These are phyloP conservation scores for Leccinum fibrillosum DNA, from an alignment of 768 basidiomycete species.

Conservation along the genomic window DNA sequence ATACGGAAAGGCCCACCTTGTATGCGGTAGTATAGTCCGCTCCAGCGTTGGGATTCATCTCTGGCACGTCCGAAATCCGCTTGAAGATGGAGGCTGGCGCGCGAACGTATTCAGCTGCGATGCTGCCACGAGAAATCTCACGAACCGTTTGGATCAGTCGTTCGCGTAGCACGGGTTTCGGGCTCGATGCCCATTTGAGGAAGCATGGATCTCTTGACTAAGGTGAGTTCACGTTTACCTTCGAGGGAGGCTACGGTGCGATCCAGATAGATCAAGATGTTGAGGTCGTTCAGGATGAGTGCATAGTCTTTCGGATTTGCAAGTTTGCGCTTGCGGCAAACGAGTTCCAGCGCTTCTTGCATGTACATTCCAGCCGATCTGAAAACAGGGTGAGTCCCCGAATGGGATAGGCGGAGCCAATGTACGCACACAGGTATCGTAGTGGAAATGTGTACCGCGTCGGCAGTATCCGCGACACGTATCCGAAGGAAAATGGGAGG, in stretches of 20 bases:
- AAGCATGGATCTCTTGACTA: conserved; percentile 78
- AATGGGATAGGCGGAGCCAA: background rate
- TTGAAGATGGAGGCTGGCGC: conserved; percentile 88
- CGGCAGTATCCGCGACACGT: conserved; percentile 74
- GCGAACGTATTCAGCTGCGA: background rate
- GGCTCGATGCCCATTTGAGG: conserved; percentile 68
- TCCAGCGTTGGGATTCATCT: conserved; percentile 55
- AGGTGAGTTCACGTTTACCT: conserved; percentile 77
- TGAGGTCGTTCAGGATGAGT: conserved; percentile 57
- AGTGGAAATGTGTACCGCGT: conserved; percentile 82
- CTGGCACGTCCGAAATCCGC: conserved; percentile 66
- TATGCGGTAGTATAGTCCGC: conserved; percentile 83
- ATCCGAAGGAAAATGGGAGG: conserved; percentile 84
- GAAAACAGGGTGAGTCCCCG: background rate
- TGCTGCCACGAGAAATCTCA: background rate
- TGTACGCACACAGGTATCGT: conserved; percentile 83
- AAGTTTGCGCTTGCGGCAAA: conserved; percentile 68
- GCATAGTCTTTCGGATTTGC: conserved; percentile 78
- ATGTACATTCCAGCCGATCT: conserved; percentile 94
- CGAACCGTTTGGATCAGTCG: conserved; percentile 90
- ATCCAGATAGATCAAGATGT: conserved; percentile 85
- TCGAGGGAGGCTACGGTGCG: conserved; percentile 94
- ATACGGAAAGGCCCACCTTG: conserved; percentile 49
- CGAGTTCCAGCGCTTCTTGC: conserved; percentile 89
- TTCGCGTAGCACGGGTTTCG: conserved; percentile 59